phyloP scores from a whole-genome alignment of 371 early-diverging fungal species.

The Smittium culicis region DNA sequence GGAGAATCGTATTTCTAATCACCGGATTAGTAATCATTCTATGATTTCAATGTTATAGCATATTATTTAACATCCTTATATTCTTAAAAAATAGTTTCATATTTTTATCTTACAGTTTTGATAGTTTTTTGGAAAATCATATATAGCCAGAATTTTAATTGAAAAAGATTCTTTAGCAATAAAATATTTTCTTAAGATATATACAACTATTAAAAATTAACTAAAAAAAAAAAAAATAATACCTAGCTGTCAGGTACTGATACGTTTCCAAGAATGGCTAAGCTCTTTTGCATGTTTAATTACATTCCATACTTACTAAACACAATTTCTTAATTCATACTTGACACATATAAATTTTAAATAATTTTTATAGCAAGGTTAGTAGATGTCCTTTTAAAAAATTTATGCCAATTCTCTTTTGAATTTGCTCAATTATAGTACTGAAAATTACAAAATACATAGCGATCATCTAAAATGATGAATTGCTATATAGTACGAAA shows the following conservation, averaged over 20 bases:
- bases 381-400: no score
- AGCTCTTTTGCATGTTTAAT: no score
- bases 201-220: constrained; percentile 3
- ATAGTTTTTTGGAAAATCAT: neutral
- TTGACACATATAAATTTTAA: no score
- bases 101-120: neutral
- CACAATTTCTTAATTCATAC: no score
- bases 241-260: constrained; percentile 8
- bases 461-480: no score
- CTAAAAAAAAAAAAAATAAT: constrained; percentile 4
- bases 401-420: no score
- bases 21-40: constrained; percentile 1
- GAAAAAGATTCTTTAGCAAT: constrained; percentile 6
- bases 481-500: no score
- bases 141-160: constrained; percentile 7
- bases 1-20: neutral
- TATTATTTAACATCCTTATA: neutral
- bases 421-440: no score
- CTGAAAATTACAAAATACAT: no score
- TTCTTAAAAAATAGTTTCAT: neutral
- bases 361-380: no score
- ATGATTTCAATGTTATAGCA: neutral
- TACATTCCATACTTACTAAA: no score
- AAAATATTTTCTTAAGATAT: constrained; percentile 8
- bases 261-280: neutral